These are phyloP conservation scores for Botrytis tulipae DNA, from an alignment of 2,329 filamentous ascomycete genomes.

Conservation along the genomic window DNA sequence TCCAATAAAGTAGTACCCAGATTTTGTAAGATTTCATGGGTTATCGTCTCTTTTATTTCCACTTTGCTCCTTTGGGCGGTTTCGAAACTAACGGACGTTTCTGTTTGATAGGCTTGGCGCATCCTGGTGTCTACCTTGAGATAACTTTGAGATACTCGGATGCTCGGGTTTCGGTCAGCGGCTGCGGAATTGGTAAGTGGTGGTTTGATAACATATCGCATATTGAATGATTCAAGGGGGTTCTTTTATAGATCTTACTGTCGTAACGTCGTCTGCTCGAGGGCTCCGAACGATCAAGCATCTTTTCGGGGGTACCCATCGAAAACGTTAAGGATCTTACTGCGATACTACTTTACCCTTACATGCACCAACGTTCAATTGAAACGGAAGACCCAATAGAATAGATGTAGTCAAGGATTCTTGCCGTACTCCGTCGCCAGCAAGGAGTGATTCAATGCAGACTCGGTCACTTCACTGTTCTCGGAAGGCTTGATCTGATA, in stretches of 20 bases:
- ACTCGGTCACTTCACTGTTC: not conserved
- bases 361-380: not conserved
- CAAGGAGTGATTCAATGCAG: not conserved
- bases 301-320: not conserved
- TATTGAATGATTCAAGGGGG: not conserved
- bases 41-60: not conserved
- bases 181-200: not conserved
- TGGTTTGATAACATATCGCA: not conserved
- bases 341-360: not conserved
- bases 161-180: not conserved
- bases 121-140: not conserved
- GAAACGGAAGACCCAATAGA: not conserved
- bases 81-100: slow-evolving; percentile 15
- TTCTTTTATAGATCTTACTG: not conserved
- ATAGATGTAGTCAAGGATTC: not conserved
- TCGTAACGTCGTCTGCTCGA: not conserved
- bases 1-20: not conserved
- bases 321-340: not conserved
- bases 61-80: slow-evolving; percentile 11
- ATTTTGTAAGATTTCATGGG: not conserved
- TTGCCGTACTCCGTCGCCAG: not conserved
- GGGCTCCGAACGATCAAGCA: not conserved
- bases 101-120: slow-evolving; percentile 15
- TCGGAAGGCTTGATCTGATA: not conserved
- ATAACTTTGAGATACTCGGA: not conserved